phyloP scores from a whole-genome alignment of 495 filamentous ascomycete species.

The Neurospora tetrasperma region DNA sequence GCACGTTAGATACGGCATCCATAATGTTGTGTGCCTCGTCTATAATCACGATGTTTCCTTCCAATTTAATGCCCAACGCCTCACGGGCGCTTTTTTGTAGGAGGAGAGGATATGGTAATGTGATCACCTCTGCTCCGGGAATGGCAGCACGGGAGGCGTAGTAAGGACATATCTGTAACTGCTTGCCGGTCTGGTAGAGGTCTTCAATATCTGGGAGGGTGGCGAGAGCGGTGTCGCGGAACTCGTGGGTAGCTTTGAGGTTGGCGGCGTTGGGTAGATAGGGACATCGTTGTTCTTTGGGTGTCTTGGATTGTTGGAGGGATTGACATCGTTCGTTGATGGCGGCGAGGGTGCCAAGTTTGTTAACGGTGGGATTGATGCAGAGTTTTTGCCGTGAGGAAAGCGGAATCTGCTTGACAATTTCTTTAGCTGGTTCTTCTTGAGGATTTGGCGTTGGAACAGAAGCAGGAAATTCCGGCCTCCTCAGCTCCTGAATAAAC shows the following conservation, averaged over 20 bases:
- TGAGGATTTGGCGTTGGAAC: slow-evolving; percentile 19
- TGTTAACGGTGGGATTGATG: slow-evolving; percentile 74
- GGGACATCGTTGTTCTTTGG: slow-evolving; percentile 36
- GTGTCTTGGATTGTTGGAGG: slow-evolving; percentile 68
- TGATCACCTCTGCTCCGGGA: slow-evolving; percentile 82
- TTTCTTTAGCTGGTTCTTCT: slow-evolving; percentile 40
- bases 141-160: slow-evolving; percentile 83
- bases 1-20: slow-evolving; percentile 81
- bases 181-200: slow-evolving; percentile 63
- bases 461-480: slow-evolving; percentile 64
- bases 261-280: slow-evolving; percentile 73
- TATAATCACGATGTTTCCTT: slow-evolving; percentile 81
- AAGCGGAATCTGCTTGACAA: slow-evolving; percentile 74
- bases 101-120: slow-evolving; percentile 84
- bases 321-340: slow-evolving; percentile 96
- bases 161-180: slow-evolving; percentile 83
- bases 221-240: slow-evolving; percentile 81
- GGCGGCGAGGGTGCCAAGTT: slow-evolving; percentile 60
- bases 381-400: slow-evolving; percentile 90
- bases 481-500: slow-evolving; percentile 80
- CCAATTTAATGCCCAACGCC: slow-evolving; percentile 73
- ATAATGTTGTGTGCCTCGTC: slow-evolving; percentile 98
- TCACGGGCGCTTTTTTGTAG: slow-evolving; percentile 85
- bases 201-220: slow-evolving; percentile 91
- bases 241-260: slow-evolving; percentile 59